These are phyloP conservation scores for Monosporozyma yasuniensis DNA, from an alignment of 805 yeast genomes.

Conservation along the genomic window DNA sequence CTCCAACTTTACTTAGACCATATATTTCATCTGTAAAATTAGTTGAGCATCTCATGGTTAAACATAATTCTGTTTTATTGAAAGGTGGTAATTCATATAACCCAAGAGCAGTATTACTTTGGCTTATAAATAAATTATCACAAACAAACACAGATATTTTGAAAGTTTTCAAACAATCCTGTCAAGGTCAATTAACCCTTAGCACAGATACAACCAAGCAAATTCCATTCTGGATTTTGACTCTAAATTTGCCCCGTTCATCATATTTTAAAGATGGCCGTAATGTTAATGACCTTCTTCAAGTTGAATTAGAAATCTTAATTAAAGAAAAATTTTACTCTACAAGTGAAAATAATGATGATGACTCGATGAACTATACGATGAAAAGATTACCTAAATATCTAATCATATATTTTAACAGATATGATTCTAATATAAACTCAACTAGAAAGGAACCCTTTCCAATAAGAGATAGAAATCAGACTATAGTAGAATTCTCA, in stretches of 20 bases:
- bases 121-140: constrained; percentile 48
- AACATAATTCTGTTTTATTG: constrained; percentile 38
- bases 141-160: constrained; percentile 23
- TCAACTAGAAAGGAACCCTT: constrained; percentile 16
- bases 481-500: constrained; percentile 57
- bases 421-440: constrained; percentile 32
- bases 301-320: constrained; percentile 38
- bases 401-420: constrained; percentile 48
- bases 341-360: neutral
- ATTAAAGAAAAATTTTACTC: constrained; percentile 33
- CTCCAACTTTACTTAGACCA: constrained; percentile 43
- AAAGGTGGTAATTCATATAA: constrained; percentile 28
- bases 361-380: constrained; percentile 7
- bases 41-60: constrained; percentile 38
- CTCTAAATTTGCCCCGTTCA: constrained; percentile 50
- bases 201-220: constrained; percentile 6
- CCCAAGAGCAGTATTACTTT: constrained; percentile 50
- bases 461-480: constrained; percentile 39
- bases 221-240: constrained; percentile 29
- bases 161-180: constrained; percentile 26
- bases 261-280: constrained; percentile 47
- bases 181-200: constrained; percentile 49
- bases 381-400: constrained; percentile 42
- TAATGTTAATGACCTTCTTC: constrained; percentile 36
- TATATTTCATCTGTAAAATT: constrained; percentile 66